Evolutionary conservation across 331 rosid genomes (phyloP).

Genomic region (Acacia concinna): DNA sequence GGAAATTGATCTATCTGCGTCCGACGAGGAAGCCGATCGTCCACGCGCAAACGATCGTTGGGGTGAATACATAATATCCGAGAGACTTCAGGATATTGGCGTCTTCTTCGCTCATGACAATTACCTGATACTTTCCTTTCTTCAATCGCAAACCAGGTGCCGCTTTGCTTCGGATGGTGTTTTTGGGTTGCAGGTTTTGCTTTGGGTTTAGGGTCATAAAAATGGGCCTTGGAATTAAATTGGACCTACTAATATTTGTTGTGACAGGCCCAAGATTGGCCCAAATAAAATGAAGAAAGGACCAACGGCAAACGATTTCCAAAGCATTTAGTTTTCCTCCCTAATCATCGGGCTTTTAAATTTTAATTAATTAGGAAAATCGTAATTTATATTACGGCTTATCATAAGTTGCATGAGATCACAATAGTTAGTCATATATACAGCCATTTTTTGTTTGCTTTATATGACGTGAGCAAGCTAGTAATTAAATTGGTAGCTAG

Average conservation of each 20-base stretch:
- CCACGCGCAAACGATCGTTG: background rate
- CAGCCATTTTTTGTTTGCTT: no score
- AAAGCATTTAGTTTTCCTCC: background rate
- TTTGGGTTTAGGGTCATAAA: background rate
- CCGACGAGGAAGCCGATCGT: background rate
- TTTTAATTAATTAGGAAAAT: background rate
- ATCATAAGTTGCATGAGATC: background rate
- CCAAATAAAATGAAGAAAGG: background rate
- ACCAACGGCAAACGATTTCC: no score
- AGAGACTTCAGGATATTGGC: background rate
- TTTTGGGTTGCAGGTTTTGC: background rate
- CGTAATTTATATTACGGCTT: background rate
- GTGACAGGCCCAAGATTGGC: background rate
- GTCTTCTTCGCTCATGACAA: background rate
- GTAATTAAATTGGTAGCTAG: no score
- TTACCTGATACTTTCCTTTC: background rate
- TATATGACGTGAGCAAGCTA: no score
- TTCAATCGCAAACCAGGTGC: background rate
- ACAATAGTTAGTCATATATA: no score
- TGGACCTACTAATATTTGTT: background rate
- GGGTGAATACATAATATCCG: constrained; percentile 2
- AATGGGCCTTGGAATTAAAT: background rate
- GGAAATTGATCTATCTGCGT: background rate
- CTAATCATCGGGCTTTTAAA: background rate
- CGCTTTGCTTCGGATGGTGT: background rate